Conservation (phyloP, 1,284 basidiomycete species). For the Trametes polyzona region DNA sequence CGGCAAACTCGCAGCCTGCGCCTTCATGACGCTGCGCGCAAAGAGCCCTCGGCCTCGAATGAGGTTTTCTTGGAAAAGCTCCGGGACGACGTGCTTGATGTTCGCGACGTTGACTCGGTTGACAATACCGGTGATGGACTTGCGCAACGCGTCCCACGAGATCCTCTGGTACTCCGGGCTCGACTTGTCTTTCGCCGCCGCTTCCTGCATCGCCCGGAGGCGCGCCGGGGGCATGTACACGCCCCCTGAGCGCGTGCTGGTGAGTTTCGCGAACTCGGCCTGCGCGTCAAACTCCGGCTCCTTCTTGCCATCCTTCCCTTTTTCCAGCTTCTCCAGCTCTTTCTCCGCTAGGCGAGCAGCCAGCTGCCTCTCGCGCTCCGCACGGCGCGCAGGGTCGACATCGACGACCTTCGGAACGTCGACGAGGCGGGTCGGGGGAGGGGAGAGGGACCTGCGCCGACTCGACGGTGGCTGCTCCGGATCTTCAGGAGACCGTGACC, state of each 20-base stretch:
- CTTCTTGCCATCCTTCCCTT: conserved; percentile 49
- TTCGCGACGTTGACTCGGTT: conserved; percentile 97
- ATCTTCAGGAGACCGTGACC: conserved; percentile 54
- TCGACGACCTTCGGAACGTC: conserved; percentile 68
- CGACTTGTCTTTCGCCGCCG: conserved; percentile 82
- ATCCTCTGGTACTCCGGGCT: conserved; percentile 95
- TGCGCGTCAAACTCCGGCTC: conserved; percentile 60
- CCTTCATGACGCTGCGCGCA: conserved; percentile 95
- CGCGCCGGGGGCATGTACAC: conserved; percentile 97
- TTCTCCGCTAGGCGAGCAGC: conserved; percentile 73
- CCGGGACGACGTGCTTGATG: conserved; percentile 96
- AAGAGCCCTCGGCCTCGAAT: conserved; percentile 91
- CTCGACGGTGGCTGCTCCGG: conserved; percentile 58
- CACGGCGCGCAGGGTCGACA: conserved; percentile 76
- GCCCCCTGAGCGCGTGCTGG: conserved; percentile 84
- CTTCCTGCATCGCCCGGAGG: conserved; percentile 89
- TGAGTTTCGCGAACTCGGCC: conserved; percentile 82
- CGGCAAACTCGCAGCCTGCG: conserved; percentile 94
- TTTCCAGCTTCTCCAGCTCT: conserved; percentile 67
- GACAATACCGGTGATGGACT: conserved; percentile 98
- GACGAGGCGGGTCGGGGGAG: conserved; percentile 42
- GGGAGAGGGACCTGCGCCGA: conserved; percentile 68
- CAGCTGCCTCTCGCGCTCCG: conserved; percentile 79
- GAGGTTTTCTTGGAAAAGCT: conserved; percentile 91
- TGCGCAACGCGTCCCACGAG: conserved; percentile 97